Percentiles rank a stretch among this genome's conserved stretches.
phyloP scores from a whole-genome alignment of 495 filamentous ascomycete species.

The Aspergillus avenaceus region DNA sequence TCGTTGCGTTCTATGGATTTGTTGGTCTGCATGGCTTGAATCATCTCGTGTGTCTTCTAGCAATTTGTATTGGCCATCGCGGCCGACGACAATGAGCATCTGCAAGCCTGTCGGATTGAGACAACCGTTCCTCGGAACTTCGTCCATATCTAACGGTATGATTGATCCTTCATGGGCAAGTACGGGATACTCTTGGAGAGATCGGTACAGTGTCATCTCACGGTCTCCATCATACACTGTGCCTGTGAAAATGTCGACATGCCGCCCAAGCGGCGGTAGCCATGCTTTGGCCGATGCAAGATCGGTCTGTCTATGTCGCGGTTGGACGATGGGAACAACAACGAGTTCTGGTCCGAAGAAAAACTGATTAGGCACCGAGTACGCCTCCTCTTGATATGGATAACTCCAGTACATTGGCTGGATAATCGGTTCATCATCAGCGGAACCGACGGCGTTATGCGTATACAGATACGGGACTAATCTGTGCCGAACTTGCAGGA shows the following conservation, averaged over 20 bases:
- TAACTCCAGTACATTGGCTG: conserved; percentile 60
- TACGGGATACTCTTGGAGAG: conserved; percentile 41
- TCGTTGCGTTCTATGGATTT: not conserved
- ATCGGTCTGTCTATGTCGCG: conserved; percentile 32
- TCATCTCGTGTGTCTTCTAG: conserved; percentile 28
- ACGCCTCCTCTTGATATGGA: conserved; percentile 41
- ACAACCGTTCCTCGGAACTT: conserved; percentile 36
- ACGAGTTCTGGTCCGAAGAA: conserved; percentile 51
- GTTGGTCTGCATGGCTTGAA: conserved; percentile 7
- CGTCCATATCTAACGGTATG: conserved; percentile 41
- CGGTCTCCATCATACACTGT: conserved; percentile 51
- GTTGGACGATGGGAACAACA: conserved; percentile 48
- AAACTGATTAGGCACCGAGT: conserved; percentile 49
- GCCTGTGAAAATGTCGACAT: conserved; percentile 49
- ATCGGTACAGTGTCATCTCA: conserved; percentile 39
- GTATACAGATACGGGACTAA: conserved; percentile 56
- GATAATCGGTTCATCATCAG: conserved; percentile 44
- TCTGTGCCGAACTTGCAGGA: conserved; percentile 46
- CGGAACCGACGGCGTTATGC: conserved; percentile 43
- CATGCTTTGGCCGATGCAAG: conserved; percentile 41
- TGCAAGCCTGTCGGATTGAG: conserved; percentile 35
- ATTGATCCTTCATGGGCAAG: conserved; percentile 53
- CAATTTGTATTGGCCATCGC: conserved; percentile 42
- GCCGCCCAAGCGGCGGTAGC: conserved; percentile 42
- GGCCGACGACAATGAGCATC: conserved; percentile 49